Percentiles rank a stretch among this genome's conserved stretches.
Conservation (phyloP, 768 basidiomycete species). For the Gyrodon lividus region DNA sequence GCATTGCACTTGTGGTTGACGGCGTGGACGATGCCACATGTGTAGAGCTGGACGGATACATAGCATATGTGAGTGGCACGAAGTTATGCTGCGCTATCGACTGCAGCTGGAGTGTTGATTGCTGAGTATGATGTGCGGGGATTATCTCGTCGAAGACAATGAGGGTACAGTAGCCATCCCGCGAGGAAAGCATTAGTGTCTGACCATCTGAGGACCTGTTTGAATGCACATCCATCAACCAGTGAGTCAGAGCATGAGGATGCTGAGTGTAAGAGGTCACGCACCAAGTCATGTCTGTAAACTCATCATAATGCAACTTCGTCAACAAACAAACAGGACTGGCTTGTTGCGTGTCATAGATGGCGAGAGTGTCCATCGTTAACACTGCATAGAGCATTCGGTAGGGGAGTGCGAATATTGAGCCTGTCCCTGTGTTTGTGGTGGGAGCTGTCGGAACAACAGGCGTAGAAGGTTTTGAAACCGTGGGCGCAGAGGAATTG, state of each 20-base stretch:
- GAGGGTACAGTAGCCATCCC: slow-evolving; percentile 97
- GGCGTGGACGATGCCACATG: slow-evolving; percentile 26
- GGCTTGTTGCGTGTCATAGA: slow-evolving; percentile 97
- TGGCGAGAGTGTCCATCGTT: slow-evolving; percentile 91
- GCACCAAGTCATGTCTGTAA: slow-evolving; percentile 95
- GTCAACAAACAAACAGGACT: slow-evolving; percentile 89
- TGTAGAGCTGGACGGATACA: slow-evolving; percentile 8
- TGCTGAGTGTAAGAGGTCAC: slow-evolving; percentile 30
- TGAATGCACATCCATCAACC: background rate
- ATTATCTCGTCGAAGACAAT: slow-evolving; percentile 94
- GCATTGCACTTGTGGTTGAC: slow-evolving; percentile 34
- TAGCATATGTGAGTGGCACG: slow-evolving; percentile 50
- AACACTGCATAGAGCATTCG: slow-evolving; percentile 94
- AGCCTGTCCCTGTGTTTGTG: slow-evolving; percentile 39
- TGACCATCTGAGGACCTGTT: slow-evolving; percentile 95
- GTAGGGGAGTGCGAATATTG: slow-evolving; percentile 88
- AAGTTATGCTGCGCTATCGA: slow-evolving; percentile 87
- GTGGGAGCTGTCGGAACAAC: slow-evolving; percentile 43
- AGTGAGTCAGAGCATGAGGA: background rate
- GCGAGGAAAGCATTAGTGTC: slow-evolving; percentile 83
- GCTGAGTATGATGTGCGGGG: slow-evolving; percentile 84
- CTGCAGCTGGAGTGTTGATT: slow-evolving; percentile 86
- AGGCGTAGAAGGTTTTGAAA: slow-evolving; percentile 22
- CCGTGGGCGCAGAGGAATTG: slow-evolving; percentile 9
- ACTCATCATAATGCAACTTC: slow-evolving; percentile 95